These are phyloP conservation scores for Trichoderma gamsii DNA, from an alignment of 495 filamentous ascomycete genomes.

Conservation along the genomic window DNA sequence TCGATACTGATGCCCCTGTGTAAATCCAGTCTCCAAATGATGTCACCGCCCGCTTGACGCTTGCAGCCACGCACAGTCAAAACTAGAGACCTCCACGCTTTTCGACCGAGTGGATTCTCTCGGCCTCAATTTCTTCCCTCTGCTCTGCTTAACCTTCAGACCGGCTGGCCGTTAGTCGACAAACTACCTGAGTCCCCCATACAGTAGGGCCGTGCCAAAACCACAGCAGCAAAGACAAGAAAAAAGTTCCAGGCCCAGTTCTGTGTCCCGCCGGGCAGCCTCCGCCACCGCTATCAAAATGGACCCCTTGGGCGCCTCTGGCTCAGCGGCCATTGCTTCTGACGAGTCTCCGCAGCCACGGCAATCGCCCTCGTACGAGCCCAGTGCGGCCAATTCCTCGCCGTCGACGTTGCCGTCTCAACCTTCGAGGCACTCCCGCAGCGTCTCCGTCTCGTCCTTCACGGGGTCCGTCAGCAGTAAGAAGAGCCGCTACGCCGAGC, in stretches of 20 bases:
- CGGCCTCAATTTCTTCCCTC: background rate
- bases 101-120: background rate
- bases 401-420: slow-evolving; percentile 15
- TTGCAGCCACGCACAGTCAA: background rate
- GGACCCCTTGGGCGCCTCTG: background rate
- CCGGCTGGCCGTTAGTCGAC: background rate
- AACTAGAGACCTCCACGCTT: background rate
- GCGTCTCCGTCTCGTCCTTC: slow-evolving; percentile 23
- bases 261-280: background rate
- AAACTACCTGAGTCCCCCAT: background rate
- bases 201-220: too few relatives aligned
- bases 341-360: background rate
- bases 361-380: background rate
- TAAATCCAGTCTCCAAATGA: background rate
- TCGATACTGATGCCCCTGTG: background rate
- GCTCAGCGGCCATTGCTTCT: background rate
- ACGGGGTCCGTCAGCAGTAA: slow-evolving; percentile 29
- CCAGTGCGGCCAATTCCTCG: slow-evolving; percentile 15
- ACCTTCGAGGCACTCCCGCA: slow-evolving; percentile 23
- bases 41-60: background rate
- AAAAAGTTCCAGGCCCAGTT: background rate
- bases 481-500: slow-evolving; percentile 50
- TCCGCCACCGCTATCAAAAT: slow-evolving; percentile 5
- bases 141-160: background rate
- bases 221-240: too few relatives aligned